phyloP scores from a whole-genome alignment of 1,139 yeast species.

The Debaryomyces subglobosus region DNA sequence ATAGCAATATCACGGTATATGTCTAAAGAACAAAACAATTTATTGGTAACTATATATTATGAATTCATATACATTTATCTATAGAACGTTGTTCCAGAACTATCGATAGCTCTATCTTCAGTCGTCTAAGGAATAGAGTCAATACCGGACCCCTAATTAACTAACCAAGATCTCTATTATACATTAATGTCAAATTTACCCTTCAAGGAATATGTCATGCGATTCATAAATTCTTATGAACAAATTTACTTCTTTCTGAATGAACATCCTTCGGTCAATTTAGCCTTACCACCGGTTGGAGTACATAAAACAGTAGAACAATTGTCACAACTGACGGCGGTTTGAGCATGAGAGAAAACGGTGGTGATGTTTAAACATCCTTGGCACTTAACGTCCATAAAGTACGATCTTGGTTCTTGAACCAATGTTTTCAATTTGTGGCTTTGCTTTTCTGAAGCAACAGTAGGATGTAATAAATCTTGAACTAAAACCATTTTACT shows the following conservation, averaged over 20 bases:
- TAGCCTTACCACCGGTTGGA: slow-evolving; percentile 99
- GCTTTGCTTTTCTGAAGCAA: slow-evolving; percentile 94
- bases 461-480: slow-evolving; percentile 96
- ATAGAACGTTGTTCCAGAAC: not conserved
- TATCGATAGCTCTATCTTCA: not conserved
- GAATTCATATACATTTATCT: not conserved
- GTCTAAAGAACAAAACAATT: not conserved
- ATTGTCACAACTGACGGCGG: slow-evolving; percentile 98
- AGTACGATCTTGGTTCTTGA: slow-evolving; percentile 97
- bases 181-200: slow-evolving; percentile 6
- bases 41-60: slow-evolving; percentile 3
- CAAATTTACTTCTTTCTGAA: slow-evolving; percentile 92
- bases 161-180: slow-evolving; percentile 8
- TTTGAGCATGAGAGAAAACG: slow-evolving; percentile 99
- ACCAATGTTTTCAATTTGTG: slow-evolving; percentile 98
- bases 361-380: slow-evolving; percentile 99
- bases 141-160: slow-evolving; percentile 4
- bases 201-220: slow-evolving; percentile 5
- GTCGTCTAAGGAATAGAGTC: slow-evolving; percentile 1
- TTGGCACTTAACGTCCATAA: slow-evolving; percentile 99
- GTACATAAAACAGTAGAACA: slow-evolving; percentile 98
- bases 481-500: slow-evolving; percentile 80
- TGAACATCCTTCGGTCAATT: slow-evolving; percentile 98
- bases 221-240: not conserved
- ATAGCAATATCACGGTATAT: slow-evolving; percentile 7